Conservation (phyloP, 1,139 yeast genomes). For the Pichia sp. region DNA sequence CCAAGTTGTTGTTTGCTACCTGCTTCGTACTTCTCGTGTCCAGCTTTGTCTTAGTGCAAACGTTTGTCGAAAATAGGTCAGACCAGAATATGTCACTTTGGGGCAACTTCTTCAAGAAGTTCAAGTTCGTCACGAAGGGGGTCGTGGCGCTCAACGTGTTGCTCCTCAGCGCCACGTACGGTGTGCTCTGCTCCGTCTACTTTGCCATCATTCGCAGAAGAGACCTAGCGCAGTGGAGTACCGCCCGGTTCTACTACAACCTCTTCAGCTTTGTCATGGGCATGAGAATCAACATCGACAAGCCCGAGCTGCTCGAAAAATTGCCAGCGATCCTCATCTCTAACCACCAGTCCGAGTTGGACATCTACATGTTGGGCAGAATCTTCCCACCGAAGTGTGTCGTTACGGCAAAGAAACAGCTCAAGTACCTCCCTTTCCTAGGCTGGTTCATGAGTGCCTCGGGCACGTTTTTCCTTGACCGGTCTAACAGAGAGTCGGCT, state of each 20-base stretch:
- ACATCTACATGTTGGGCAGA: slow-evolving; percentile 72
- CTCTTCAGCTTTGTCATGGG: slow-evolving; percentile 61
- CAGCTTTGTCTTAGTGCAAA: slow-evolving; percentile 11
- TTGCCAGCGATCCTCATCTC: slow-evolving; percentile 79
- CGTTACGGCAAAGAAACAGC: slow-evolving; percentile 84
- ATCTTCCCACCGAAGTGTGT: slow-evolving; percentile 86
- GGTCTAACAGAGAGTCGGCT: slow-evolving; percentile 75
- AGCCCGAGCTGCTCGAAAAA: slow-evolving; percentile 49
- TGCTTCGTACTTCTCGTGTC: slow-evolving; percentile 4
- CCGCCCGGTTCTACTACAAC: slow-evolving; percentile 76
- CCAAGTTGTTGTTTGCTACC: slow-evolving; percentile 10
- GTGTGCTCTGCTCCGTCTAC: slow-evolving; percentile 69
- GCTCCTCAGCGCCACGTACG: slow-evolving; percentile 63
- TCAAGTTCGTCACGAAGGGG: slow-evolving; percentile 55
- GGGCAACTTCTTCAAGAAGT: slow-evolving; percentile 22
- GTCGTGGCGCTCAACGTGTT: slow-evolving; percentile 49
- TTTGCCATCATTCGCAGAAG: slow-evolving; percentile 68
- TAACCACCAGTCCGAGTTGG: slow-evolving; percentile 90
- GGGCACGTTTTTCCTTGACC: slow-evolving; percentile 87
- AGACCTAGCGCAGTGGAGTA: slow-evolving; percentile 81
- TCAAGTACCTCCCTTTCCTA: slow-evolving; percentile 82
- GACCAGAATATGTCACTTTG: slow-evolving; percentile 20
- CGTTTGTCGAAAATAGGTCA: slow-evolving; percentile 1
- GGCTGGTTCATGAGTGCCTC: slow-evolving; percentile 96
- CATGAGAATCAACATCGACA: slow-evolving; percentile 61